These are phyloP conservation scores for Tricholoma hemisulphureum DNA, from an alignment of 768 basidiomycete species.

Conservation along the genomic window DNA sequence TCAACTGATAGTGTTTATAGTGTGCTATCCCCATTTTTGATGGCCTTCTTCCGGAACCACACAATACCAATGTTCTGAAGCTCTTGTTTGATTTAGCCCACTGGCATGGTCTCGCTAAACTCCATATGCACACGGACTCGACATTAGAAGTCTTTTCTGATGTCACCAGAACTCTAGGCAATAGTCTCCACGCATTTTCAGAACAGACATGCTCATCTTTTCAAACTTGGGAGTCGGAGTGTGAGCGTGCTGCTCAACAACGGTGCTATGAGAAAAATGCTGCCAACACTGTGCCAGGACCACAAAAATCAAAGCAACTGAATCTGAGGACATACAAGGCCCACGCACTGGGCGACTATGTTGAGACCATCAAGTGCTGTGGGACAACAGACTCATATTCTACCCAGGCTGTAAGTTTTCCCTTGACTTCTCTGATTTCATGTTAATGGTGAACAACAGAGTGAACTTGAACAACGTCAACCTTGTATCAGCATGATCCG, in stretches of 20 bases:
- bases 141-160: slow-evolving; percentile 12
- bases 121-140: no score
- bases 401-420: no score
- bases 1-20: not conserved
- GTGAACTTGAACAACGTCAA: no score
- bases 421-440: no score
- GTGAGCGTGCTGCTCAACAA: slow-evolving; percentile 6
- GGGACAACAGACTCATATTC: no score
- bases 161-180: slow-evolving; percentile 19
- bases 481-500: not conserved
- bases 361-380: no score
- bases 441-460: no score
- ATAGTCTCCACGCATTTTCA: slow-evolving; percentile 21
- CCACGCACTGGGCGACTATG: no score
- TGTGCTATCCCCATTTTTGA: slow-evolving; percentile 9
- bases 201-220: slow-evolving; percentile 6
- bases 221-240: slow-evolving; percentile 7
- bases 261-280: not conserved
- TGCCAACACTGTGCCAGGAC: not conserved
- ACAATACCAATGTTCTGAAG: slow-evolving; percentile 18
- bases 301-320: no score
- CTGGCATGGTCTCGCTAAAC: no score
- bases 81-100: no score
- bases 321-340: no score
- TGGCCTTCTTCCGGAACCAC: not conserved